Evolutionary conservation across 345 rosid genomes (phyloP), one percentile per base, ranked within the genome.

Genomic region (Streptanthus diversifolius): DNA sequence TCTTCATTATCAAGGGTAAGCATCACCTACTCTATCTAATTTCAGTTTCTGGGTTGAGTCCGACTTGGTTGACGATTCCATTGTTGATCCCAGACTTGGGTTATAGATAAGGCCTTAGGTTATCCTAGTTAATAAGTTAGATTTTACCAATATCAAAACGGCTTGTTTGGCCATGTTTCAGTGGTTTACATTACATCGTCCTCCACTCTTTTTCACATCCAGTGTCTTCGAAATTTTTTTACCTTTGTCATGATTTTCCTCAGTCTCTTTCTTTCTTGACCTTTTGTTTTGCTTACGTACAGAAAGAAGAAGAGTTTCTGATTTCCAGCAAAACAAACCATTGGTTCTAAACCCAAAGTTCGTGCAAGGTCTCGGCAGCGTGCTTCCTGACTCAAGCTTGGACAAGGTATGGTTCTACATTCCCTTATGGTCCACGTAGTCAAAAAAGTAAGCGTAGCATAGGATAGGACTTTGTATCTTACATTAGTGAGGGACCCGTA

Each of bases 231-330:
- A n/a, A 1, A 0, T 19, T 13, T 5, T 41, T 8, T 14, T 30
- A 21, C 63, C 12, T 66, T 68, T 57, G 41, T 39, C 73, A 41
- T 58, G 53, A 48, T 53, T 17, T 33, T 51, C 14, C 37, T 68
- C 37, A 39, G 2, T 71, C 13, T 8, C 1, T 48, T 3, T 59
- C 18, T 61, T n/a, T 52, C 67, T 15, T 59, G 56, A 60, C 36
- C 36, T 45, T 56, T 36, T 66, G 41, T 76, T 33, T 66, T 84
- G 72, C 36, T 79, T 55, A 58, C 39, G 44, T 43, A 76, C 96
- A 92, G 99, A 87, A 83, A 82, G 97, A 95, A 83, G 97, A 90
- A 76, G 98, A 95, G 81, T 90, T 59, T 67, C 84, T 24, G 98
- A 88, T 80, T 88, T 85, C 81, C 99, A 87, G 58, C 88, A 87